Percentiles rank a stretch among this genome's conserved stretches.
Conservation (phyloP, 352 stramenopile genomes). For the Phytopythium mirpurense region DNA sequence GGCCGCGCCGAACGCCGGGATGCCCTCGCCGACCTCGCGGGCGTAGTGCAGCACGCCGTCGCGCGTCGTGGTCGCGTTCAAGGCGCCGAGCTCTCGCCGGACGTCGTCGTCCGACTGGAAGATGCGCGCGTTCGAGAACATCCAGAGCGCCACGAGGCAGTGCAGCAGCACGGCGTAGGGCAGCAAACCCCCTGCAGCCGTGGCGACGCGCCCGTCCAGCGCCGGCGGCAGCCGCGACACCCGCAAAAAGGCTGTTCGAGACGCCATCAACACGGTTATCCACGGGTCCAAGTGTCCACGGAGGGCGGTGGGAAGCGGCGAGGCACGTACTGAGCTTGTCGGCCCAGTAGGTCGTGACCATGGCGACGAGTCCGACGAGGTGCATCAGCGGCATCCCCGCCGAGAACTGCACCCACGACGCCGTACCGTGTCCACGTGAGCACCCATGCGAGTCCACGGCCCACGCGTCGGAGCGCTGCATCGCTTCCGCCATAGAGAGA, state of each 20-base stretch:
- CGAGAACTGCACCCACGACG: constrained; percentile 50
- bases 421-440: too few species aligned
- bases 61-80: constrained; percentile 2
- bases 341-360: constrained; percentile 80
- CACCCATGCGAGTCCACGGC: not conserved
- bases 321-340: constrained; percentile 78
- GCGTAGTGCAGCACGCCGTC: constrained; percentile 2
- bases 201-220: constrained; percentile 68
- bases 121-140: constrained; percentile 85
- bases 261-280: not conserved
- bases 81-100: constrained; percentile 13
- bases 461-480: too few species aligned
- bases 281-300: not conserved
- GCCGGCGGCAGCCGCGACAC: constrained; percentile 62
- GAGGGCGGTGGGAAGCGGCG: not conserved
- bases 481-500: too few species aligned
- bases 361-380: constrained; percentile 61
- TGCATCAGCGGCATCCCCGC: constrained; percentile 77
- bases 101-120: constrained; percentile 54
- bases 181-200: constrained; percentile 46
- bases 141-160: constrained; percentile 74
- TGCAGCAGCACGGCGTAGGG: constrained; percentile 74
- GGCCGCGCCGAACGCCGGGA: constrained; percentile 43
- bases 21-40: constrained; percentile 33
- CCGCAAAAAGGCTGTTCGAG: constrained; percentile 46